Conservation (phyloP, 2,329 filamentous ascomycete species). For the Paramyrothecium sp. region DNA sequence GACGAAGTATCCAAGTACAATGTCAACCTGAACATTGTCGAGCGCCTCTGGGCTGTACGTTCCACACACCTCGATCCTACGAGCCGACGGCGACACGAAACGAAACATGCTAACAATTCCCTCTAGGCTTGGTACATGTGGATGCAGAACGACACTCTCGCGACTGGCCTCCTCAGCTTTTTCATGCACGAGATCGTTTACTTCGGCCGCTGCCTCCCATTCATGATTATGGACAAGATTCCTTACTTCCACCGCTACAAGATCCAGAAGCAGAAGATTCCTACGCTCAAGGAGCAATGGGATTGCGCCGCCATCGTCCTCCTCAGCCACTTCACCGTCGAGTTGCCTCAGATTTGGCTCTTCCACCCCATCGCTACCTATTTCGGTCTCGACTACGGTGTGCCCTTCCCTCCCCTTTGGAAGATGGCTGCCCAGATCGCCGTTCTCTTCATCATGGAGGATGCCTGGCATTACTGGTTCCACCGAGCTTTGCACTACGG, state of each 20-base stretch:
- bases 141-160: constrained; percentile 96
- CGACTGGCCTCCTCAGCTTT: constrained; percentile 97
- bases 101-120: neutral
- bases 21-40: constrained; percentile 80
- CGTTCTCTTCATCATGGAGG: constrained; percentile 93
- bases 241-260: constrained; percentile 91
- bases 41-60: constrained; percentile 84
- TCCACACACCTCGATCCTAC: constrained; percentile 5
- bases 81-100: constrained; percentile 9
- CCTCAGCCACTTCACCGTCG: constrained; percentile 94
- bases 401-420: constrained; percentile 82
- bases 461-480: constrained; percentile 97
- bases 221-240: constrained; percentile 87
- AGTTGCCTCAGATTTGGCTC: constrained; percentile 97
- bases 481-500: constrained; percentile 93
- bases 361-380: constrained; percentile 96
- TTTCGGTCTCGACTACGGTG: constrained; percentile 82
- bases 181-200: constrained; percentile 92
- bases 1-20: constrained; percentile 70
- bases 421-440: constrained; percentile 91
- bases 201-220: constrained; percentile 88
- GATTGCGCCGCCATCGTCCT: constrained; percentile 91
- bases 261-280: constrained; percentile 87
- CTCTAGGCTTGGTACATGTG: constrained; percentile 83
- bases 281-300: constrained; percentile 91